phyloP scores from a whole-genome alignment of 2,329 filamentous ascomycete species.

The Neofusicoccum cordaticola region DNA sequence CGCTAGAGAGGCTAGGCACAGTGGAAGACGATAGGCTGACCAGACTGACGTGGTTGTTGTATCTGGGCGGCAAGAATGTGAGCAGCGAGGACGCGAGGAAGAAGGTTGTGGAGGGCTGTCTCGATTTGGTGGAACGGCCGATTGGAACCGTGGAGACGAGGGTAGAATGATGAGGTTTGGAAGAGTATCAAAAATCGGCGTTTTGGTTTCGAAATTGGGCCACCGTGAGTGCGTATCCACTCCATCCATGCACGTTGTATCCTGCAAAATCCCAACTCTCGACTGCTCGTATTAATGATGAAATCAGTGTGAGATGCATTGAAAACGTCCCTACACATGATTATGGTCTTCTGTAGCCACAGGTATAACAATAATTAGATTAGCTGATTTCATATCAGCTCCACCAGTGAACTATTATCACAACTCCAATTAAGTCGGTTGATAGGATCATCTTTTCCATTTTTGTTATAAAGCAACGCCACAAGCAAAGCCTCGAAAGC shows the following conservation, averaged over 20 bases:
- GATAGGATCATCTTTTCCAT: no score
- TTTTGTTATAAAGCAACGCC: no score
- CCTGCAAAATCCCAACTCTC: not conserved
- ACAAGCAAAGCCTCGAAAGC: no score
- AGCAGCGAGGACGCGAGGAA: slow-evolving; percentile 78
- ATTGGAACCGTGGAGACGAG: slow-evolving; percentile 82
- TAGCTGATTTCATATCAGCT: no score
- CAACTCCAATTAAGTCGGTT: no score
- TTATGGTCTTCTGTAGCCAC: no score
- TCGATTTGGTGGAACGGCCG: slow-evolving; percentile 83
- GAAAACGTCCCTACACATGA: no score
- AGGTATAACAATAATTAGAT: no score
- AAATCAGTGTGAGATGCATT: no score
- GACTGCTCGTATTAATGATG: not conserved
- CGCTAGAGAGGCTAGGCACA: slow-evolving; percentile 61
- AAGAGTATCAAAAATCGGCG: not conserved
- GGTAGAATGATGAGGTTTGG: slow-evolving; percentile 49
- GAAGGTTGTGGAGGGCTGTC: slow-evolving; percentile 81
- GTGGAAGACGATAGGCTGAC: slow-evolving; percentile 78
- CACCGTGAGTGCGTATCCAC: not conserved
- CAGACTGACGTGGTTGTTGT: slow-evolving; percentile 82
- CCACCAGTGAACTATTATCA: no score
- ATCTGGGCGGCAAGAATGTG: slow-evolving; percentile 80
- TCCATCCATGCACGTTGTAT: not conserved
- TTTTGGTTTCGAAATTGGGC: not conserved